phyloP scores from a whole-genome alignment of 1,139 yeast species.

The Taiozyma onychis region DNA sequence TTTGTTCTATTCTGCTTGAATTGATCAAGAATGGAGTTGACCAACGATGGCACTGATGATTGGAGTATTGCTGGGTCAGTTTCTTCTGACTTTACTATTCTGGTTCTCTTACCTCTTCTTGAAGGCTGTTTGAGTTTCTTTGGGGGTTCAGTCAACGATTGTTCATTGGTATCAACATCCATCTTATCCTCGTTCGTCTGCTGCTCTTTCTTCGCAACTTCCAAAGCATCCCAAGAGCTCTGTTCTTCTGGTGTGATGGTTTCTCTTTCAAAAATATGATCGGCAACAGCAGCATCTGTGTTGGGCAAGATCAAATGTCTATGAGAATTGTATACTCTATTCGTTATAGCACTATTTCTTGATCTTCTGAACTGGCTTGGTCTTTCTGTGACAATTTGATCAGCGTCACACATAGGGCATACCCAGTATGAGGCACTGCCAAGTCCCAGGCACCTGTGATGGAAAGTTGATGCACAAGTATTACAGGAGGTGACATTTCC shows the following conservation, averaged over 20 bases:
- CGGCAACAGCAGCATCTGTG: constrained; percentile 2
- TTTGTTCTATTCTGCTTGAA: constrained; percentile 14
- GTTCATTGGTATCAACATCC: not conserved
- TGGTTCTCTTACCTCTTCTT: constrained; percentile 8
- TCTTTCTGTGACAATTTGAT: constrained; percentile 16
- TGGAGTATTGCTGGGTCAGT: not conserved
- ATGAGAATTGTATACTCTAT: constrained; percentile 18
- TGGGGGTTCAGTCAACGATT: not conserved
- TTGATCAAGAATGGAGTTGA: constrained; percentile 13
- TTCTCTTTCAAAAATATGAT: constrained; percentile 9
- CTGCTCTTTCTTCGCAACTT: constrained; percentile 11
- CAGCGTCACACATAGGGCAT: constrained; percentile 25
- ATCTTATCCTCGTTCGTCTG: not conserved
- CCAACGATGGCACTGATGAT: constrained; percentile 6
- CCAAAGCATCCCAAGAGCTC: constrained; percentile 21
- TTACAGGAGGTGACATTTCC: constrained; percentile 18
- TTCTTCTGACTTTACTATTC: not conserved
- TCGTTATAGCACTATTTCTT: constrained; percentile 21
- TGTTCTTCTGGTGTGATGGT: constrained; percentile 17
- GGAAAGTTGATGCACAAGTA: constrained; percentile 23
- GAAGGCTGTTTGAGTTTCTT: constrained; percentile 20
- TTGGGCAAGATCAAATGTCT: not conserved
- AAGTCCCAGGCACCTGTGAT: constrained; percentile 21
- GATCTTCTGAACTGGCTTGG: constrained; percentile 19
- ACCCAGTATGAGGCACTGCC: constrained; percentile 14